Percentiles rank a stretch among this genome's conserved stretches.
Conservation (phyloP, 768 basidiomycete genomes). For the Boletus edulis region DNA sequence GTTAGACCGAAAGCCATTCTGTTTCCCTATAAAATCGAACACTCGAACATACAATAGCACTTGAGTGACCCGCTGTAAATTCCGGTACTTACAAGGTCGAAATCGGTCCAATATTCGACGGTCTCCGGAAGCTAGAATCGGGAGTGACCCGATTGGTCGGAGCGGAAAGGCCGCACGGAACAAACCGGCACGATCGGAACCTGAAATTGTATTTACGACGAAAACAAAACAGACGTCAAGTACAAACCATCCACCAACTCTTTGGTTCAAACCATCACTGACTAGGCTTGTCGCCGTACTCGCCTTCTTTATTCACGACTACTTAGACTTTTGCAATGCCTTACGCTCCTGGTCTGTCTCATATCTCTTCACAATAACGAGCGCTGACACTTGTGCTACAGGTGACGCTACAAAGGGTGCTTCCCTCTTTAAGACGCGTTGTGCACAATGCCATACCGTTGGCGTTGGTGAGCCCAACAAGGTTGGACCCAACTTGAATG, state of each 20-base stretch:
- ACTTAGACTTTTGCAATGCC: slow-evolving; percentile 34
- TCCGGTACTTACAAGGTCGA: no score
- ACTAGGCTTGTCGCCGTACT: slow-evolving; percentile 2
- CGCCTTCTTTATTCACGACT: neutral
- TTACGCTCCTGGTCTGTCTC: slow-evolving; percentile 40
- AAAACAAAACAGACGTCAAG: slow-evolving; percentile 4
- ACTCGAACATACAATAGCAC: no score
- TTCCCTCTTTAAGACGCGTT: slow-evolving; percentile 93
- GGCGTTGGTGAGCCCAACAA: slow-evolving; percentile 76
- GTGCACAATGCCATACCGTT: slow-evolving; percentile 91
- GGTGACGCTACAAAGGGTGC: slow-evolving; percentile 93
- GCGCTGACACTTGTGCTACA: slow-evolving; percentile 18
- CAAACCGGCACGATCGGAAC: slow-evolving; percentile 31
- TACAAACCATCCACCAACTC: neutral
- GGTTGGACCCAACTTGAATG: slow-evolving; percentile 95
- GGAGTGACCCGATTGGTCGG: slow-evolving; percentile 22
- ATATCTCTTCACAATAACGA: neutral
- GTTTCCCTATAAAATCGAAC: no score
- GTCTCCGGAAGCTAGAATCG: neutral
- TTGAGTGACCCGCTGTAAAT: no score
- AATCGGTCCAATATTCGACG: no score
- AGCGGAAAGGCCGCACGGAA: slow-evolving; percentile 12
- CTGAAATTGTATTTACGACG: slow-evolving; percentile 16
- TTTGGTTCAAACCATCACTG: neutral
- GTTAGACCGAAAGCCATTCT: no score